phyloP scores from a whole-genome alignment of 768 basidiomycete genomes.

The Pleurotus ostreatus region DNA sequence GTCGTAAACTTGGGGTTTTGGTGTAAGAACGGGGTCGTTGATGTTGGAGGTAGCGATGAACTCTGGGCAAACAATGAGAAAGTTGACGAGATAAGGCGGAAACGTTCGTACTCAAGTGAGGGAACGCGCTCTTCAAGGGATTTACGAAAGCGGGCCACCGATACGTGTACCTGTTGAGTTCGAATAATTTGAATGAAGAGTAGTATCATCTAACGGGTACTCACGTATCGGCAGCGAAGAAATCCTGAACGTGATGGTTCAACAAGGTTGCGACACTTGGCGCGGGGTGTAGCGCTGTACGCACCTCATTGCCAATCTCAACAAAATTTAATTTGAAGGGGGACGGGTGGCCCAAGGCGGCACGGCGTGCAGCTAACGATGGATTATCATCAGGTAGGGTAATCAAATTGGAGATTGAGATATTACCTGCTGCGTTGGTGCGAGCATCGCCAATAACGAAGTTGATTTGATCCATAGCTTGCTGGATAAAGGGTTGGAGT shows the following conservation, averaged over 20 bases:
- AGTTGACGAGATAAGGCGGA: not conserved
- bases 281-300: not conserved
- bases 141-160: constrained; percentile 42
- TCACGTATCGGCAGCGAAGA: constrained; percentile 15
- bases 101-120: constrained; percentile 33
- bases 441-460: constrained; percentile 51
- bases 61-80: constrained; percentile 22
- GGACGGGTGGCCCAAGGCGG: constrained; percentile 50
- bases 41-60: constrained; percentile 53
- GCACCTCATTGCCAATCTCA: constrained; percentile 53
- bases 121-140: constrained; percentile 38
- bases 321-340: constrained; percentile 47
- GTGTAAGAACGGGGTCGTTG: constrained; percentile 40
- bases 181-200: not conserved
- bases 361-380: constrained; percentile 38
- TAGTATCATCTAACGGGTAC: not conserved
- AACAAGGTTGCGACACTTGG: not conserved
- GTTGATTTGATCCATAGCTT: constrained; percentile 57
- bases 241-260: constrained; percentile 6
- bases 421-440: constrained; percentile 33
- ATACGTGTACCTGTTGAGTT: constrained; percentile 34
- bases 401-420: too few species aligned
- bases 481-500: constrained; percentile 48
- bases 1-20: constrained; percentile 50
- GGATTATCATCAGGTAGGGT: too few species aligned